Evolutionary conservation across 2,329 filamentous ascomycete species (phyloP), one percentile per base, ranked within the genome.

Genomic region (Beauveria sp.): DNA sequence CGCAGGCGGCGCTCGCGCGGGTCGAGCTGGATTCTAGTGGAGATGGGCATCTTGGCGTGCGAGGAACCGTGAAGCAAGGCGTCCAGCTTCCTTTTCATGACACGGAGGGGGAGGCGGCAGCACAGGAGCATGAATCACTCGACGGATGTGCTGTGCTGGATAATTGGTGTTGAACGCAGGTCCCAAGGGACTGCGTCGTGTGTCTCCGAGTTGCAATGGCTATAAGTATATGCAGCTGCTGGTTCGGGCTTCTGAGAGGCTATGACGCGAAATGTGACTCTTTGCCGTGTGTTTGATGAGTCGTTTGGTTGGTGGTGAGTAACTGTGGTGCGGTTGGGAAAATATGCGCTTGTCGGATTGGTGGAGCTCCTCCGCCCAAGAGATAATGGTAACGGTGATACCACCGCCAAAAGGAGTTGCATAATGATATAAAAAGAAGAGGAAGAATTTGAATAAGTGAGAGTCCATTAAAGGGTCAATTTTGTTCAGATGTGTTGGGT

Each of bases 1-100:
- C 88, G 87, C 45, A 97, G 81, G 65, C 86, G 87, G 46, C 80
- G 76, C 74, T 98, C 93, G 60, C 85, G 81, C 5, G 83, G 77
- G 14, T 84, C 92, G 64, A 97, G 84, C 62, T 75, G 70, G 46
- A 85, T 72, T 22, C 67, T 71, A n/a, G 49, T 26, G 43, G 66
- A 56, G 38, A 60, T 64, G 53, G 63, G 59, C 67, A 70, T 70
- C 20, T 40, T 60, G 30, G 54, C 53, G 20, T 60, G 58, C 54
- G 62, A 22, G 20, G 56, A 64, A 24, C 70, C 68, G 51, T 63
- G 66, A 20, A 72, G 65, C 53, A 71, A 67, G 20, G 56, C 60
- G 55, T 69, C 67, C 20, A 74, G 63, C 60, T 73, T 74, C 66
- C 72, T 73, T 64, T 74, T 74, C 72, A 74, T 74, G 64, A 64